Evolutionary conservation across 306 rosid genomes (phyloP).

Genomic region (Fragaria nilgerrensis): DNA sequence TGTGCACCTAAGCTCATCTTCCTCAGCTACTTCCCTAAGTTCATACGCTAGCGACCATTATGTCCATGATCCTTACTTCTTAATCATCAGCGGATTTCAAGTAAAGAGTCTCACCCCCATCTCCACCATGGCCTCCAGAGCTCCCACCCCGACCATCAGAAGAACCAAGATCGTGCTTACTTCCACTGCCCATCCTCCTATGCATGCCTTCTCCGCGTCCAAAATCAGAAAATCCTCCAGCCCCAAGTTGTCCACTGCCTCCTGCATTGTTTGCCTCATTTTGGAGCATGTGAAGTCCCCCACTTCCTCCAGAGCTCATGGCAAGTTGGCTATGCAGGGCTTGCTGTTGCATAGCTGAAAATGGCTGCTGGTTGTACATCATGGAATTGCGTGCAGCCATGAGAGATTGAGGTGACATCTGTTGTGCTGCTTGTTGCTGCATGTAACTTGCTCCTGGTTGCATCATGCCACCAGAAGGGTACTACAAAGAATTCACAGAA

Average conservation of each 20-base stretch:
- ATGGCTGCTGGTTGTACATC: slow-evolving; percentile 79
- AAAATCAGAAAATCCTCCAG: slow-evolving; percentile 70
- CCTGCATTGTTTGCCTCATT: slow-evolving; percentile 57
- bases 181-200: slow-evolving; percentile 55
- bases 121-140: slow-evolving; percentile 59
- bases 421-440: slow-evolving; percentile 85
- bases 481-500: slow-evolving; percentile 39
- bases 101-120: slow-evolving; percentile 80
- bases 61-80: slow-evolving; percentile 19
- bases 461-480: slow-evolving; percentile 65
- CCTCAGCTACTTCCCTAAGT: slow-evolving; percentile 35
- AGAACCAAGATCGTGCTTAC: slow-evolving; percentile 75
- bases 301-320: slow-evolving; percentile 54
- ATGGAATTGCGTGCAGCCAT: slow-evolving; percentile 93
- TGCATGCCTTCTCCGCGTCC: slow-evolving; percentile 73
- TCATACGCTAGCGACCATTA: slow-evolving; percentile 21
- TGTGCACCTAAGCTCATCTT: slow-evolving; percentile 20
- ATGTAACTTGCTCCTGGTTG: slow-evolving; percentile 86
- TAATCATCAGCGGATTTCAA: slow-evolving; percentile 66
- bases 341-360: slow-evolving; percentile 76
- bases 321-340: slow-evolving; percentile 77
- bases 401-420: slow-evolving; percentile 79
- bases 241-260: slow-evolving; percentile 47
- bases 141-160: slow-evolving; percentile 68
- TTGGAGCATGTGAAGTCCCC: slow-evolving; percentile 79